Evolutionary conservation across 2,329 filamentous ascomycete genomes (phyloP).

Genomic region (Fusarium proliferatum): DNA sequence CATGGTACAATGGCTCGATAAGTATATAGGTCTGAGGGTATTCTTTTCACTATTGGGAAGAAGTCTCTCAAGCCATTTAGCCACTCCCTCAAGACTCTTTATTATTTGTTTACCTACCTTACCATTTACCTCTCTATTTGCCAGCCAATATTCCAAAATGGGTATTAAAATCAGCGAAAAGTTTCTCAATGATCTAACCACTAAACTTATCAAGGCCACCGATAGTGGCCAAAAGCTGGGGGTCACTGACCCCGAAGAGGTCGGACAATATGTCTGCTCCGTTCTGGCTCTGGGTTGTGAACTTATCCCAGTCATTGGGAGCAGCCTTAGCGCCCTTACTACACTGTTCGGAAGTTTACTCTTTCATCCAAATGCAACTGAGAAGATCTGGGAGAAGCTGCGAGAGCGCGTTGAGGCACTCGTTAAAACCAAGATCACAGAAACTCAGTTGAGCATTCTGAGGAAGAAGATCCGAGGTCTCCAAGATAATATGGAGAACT

Average conservation of each 20-base stretch:
- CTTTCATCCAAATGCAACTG: not conserved
- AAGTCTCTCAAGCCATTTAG: not conserved
- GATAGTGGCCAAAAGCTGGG: not conserved
- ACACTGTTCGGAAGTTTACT: not conserved
- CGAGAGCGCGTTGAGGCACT: not conserved
- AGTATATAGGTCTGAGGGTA: not conserved
- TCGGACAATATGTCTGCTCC: not conserved
- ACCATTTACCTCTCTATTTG: not conserved
- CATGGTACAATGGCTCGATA: no score
- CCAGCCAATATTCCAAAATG: not conserved
- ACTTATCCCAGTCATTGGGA: not conserved
- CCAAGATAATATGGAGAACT: not conserved
- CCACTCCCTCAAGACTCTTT: not conserved
- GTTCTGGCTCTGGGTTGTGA: not conserved
- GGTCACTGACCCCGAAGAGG: not conserved
- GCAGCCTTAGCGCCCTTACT: not conserved
- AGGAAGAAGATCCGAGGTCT: not conserved
- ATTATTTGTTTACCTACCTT: fast-evolving
- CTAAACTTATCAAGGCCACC: not conserved
- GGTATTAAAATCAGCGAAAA: not conserved
- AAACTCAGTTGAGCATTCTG: not conserved
- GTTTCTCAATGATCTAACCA: not conserved
- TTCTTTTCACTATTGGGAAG: not conserved
- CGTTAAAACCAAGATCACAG: not conserved
- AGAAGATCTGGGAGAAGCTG: not conserved